Conservation (phyloP, 805 yeast genomes). For the Kurtzmaniella fragi region DNA sequence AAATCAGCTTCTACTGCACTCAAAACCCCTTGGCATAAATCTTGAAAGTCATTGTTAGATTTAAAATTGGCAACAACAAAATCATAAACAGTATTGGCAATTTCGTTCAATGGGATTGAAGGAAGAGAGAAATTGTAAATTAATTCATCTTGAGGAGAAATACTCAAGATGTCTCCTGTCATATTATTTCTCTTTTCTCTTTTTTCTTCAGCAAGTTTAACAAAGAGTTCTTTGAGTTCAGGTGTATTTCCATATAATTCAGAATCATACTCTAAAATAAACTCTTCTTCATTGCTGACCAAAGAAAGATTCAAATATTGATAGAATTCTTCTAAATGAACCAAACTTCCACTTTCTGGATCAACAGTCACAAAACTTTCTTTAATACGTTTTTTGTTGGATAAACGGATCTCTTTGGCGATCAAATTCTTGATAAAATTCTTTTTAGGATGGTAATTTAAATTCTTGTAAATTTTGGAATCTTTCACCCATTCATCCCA, state of each 20-base stretch:
- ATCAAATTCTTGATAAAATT: slow-evolving; percentile 74
- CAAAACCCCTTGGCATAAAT: slow-evolving; percentile 26
- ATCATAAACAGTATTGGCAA: slow-evolving; percentile 35
- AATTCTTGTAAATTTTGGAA: slow-evolving; percentile 38
- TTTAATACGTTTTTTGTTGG: slow-evolving; percentile 67
- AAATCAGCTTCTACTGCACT: slow-evolving; percentile 13
- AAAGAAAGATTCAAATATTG: slow-evolving; percentile 35
- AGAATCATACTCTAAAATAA: slow-evolving; percentile 28
- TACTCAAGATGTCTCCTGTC: slow-evolving; percentile 6
- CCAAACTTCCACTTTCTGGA: slow-evolving; percentile 29
- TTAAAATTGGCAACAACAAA: slow-evolving; percentile 37
- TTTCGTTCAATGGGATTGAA: slow-evolving; percentile 31
- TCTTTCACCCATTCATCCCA: slow-evolving; percentile 91
- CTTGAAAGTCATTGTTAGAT: slow-evolving; percentile 30
- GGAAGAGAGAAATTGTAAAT: slow-evolving; percentile 30
- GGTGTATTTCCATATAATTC: slow-evolving; percentile 30
- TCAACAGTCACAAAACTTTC: slow-evolving; percentile 53
- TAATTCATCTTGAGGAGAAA: slow-evolving; percentile 36
- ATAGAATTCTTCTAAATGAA: slow-evolving; percentile 32
- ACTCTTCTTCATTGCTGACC: slow-evolving; percentile 23
- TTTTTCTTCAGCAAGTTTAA: slow-evolving; percentile 21
- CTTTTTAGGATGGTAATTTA: slow-evolving; percentile 64
- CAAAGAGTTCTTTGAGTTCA: slow-evolving; percentile 20
- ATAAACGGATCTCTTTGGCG: slow-evolving; percentile 75
- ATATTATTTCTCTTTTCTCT: slow-evolving; percentile 9